Base-by-base conservation (phyloP, 2,329 filamentous ascomycete genomes). In the Parascedosporium putredinis region DNA sequence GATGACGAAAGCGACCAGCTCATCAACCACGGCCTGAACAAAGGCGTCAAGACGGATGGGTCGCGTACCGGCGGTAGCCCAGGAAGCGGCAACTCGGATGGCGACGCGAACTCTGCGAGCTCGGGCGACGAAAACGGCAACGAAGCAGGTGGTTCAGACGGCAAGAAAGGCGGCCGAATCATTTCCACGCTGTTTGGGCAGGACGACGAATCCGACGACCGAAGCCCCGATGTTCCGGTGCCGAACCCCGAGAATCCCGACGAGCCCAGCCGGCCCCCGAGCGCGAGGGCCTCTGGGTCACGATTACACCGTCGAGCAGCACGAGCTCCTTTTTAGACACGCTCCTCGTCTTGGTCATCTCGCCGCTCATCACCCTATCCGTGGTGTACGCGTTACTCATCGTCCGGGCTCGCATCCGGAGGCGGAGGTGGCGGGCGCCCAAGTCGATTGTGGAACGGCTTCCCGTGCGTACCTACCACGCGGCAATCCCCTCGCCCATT, bases 261-360 rank as follows among this genome's bases (percentile, higher is more conserved):
- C 16, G 58, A 59, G 27, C 27, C 27, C 7, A 31, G 27, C 43
- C 60, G 68, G 24, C 64, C 54, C 67, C 73, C 33, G 70, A 73
- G 10, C 83, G 83, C 55, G 83, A 93, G 58, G 91, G 89, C 2
- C 77, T 98, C 4, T 97, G 89, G 89, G 88, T 98, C n/a, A 95
- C 93, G 6, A 80, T 98, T 50, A 93, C 88, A 1, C 93, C 90
- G 1, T 90, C 89, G 0, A 91, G 81, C 65, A 91, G 88, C 55
- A 85, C 86, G 4, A 94, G 85, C 57, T 90, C 93, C 0, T 95
- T 98, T 69, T 90, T 97, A 57, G 93, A 98, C 62, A 97, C 91
- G 0, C 76, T 98, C 2, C 74, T 97, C n/a, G 89, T 98, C 7
- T 73, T 98, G n/a, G 89, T 98, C 27, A 83, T 97, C 49, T 96